Base-by-base conservation (phyloP, 495 filamentous ascomycete genomes). In the Copromyces sp. region DNA sequence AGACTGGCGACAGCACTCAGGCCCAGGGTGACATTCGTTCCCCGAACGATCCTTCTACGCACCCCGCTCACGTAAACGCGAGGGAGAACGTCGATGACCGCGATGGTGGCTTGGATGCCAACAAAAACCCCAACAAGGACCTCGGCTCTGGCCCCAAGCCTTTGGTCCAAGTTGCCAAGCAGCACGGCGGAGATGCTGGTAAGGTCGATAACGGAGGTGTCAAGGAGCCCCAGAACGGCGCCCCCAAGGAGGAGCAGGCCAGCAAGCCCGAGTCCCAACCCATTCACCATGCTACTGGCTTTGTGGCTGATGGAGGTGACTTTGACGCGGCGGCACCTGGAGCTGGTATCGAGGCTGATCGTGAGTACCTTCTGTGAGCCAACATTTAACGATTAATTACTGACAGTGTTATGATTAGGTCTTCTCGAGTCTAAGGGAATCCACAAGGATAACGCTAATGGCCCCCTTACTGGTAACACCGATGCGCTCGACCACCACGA, bases 241-340 rank as follows among this genome's bases (percentile, higher is more conserved):
- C 61, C 3, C 41, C 72, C 24, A 71, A 74, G 37, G 73, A 73
- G 70, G 69, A 73, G 14, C 77, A 80, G 59, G 74, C 75, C 11
- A 77, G 75, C 4, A 73, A 81, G 24, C 53, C 53, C 4, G 32
- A 65, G 53, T 37, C 53, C 0, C 53, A 65, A 2, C 53, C 16
- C 14, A 9, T 35, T 7, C 53, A 65, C 29, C 53, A 65, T 65
- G 53, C 82, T n/a, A 88, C 84, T 2, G 84, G 84, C 14, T 69
- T 90, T 29, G 76, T 79, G 39, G 88, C 87, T 20, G 89, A 91
- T 41, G 89, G 90, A 11, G 90, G 90, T 0, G 85, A 92, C 70
- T 91, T 92, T 73, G 90, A 92, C 75, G 90, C 88, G 1, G 80
- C 84, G 38, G 83, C 82, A 35, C 86, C 90, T 1, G 90, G 90